Conservation (phyloP, 23 red algal species). For the Gracilaria vermiculophylla region DNA sequence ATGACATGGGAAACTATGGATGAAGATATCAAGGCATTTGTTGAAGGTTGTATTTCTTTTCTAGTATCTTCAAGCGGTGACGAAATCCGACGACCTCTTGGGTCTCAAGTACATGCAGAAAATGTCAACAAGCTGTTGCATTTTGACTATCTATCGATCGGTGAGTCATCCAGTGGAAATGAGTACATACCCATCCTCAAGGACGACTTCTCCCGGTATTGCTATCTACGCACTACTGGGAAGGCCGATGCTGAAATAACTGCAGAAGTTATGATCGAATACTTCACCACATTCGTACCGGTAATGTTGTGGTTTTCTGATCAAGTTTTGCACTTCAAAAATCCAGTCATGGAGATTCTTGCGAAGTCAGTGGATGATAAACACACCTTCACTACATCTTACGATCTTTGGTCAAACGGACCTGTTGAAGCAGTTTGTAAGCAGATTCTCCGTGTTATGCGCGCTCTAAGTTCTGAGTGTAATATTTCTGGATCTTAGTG, state of each 20-base stretch:
- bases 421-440: background rate
- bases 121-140: background rate
- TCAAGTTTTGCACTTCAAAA: constrained; percentile 31
- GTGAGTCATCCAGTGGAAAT: too few species aligned
- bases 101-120: background rate
- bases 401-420: background rate
- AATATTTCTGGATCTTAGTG: background rate
- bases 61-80: background rate
- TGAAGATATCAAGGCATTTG: background rate
- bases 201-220: background rate
- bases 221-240: background rate
- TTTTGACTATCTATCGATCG: background rate
- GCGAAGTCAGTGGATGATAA: background rate
- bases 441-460: background rate
- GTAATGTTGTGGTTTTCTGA: background rate
- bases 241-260: background rate
- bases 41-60: background rate
- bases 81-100: background rate
- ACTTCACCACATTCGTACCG: background rate
- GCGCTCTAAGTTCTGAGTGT: constrained; percentile 16
- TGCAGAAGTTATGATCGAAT: background rate
- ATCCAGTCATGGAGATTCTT: background rate
- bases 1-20: background rate
- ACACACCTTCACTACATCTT: constrained; percentile 11
- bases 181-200: background rate